A percentile compares a stretch with the other conserved stretches of the same genome.
These are phyloP conservation scores for Phytophthora idaei DNA, from an alignment of 352 stramenopile species.

Conservation along the genomic window DNA sequence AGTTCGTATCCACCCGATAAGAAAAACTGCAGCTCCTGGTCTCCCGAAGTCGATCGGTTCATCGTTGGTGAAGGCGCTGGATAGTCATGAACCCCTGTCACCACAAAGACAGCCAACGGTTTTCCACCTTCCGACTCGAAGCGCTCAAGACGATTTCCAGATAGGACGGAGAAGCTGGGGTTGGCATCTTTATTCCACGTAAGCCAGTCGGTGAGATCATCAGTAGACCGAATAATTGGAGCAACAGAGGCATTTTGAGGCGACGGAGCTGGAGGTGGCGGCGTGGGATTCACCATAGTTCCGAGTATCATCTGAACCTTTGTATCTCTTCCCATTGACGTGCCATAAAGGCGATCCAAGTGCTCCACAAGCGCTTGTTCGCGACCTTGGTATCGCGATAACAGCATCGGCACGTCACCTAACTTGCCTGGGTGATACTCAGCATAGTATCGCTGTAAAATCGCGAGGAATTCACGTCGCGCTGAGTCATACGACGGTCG, in stretches of 20 bases:
- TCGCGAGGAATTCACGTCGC: slow-evolving; percentile 33
- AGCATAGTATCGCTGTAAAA: slow-evolving; percentile 59
- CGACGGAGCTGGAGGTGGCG: neutral
- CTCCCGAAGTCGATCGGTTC: slow-evolving; percentile 14
- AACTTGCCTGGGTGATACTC: slow-evolving; percentile 70
- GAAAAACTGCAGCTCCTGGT: slow-evolving; percentile 34
- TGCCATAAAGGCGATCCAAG: slow-evolving; percentile 74
- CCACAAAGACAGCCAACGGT: slow-evolving; percentile 42
- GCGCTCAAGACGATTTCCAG: slow-evolving; percentile 58
- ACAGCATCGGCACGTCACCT: slow-evolving; percentile 59
- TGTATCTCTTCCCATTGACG: slow-evolving; percentile 39
- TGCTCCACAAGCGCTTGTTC: slow-evolving; percentile 64
- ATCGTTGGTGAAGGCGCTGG: slow-evolving; percentile 37
- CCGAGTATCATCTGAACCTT: slow-evolving; percentile 41
- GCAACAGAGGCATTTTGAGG: slow-evolving; percentile 35
- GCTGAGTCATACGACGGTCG: slow-evolving; percentile 18
- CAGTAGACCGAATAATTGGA: slow-evolving; percentile 19
- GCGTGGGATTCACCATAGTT: slow-evolving; percentile 10
- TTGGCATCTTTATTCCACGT: slow-evolving; percentile 40
- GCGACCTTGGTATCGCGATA: slow-evolving; percentile 52
- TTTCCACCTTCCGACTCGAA: slow-evolving; percentile 50
- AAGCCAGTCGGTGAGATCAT: slow-evolving; percentile 38
- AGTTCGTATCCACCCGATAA: slow-evolving; percentile 27
- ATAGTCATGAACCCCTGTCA: slow-evolving; percentile 56
- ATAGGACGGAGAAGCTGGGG: slow-evolving; percentile 51